Evolutionary conservation across 306 rosid species (phyloP), one percentile per base, ranked within the genome.

Genomic region (Cicer arietinum): DNA sequence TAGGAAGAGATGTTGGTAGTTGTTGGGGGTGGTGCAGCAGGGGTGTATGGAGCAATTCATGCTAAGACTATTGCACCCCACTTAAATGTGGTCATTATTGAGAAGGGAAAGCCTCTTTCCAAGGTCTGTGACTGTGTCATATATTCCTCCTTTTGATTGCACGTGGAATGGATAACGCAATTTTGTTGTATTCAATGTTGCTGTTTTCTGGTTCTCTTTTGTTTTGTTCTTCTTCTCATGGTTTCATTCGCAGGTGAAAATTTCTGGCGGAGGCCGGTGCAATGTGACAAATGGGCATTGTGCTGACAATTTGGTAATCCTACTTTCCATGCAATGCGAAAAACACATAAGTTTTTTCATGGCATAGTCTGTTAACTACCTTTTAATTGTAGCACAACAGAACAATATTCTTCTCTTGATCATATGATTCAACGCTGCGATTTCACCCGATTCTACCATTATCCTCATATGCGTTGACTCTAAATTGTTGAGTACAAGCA

Each of bases 241-340:
- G 56, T 75, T 39, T 44, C 70, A 7, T 73, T 78, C 51, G 79
- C 85, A 91, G 97, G 98, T 94, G 7, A 90, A 87, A 84, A 75
- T 94, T 82, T 94, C 98, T 35, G 97, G 97, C 30, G 98, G 97
- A 66, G 98, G 98, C 51, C 82, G 97, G 30, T 94, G 98, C 85
- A 94, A 94, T 75, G 98, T 94, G 81, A 94, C 98, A 17, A 94
- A 90, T 71, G 98, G 98, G 60, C 94, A 88, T 76, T 88, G 79
- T 76, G 54, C 68, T 76, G 96, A 94, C 74, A 78, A 85, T 81
- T 72, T 77, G 92, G 97, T 94, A 83, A 50, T 77, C 72, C 37
- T 42, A 12, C 47, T 78, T 59, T 60, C 67, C 12, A 40, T 42
- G n/a, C 60, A 13, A 80, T 51, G 44, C 35, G 71, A 44, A 18